Evolutionary conservation across 2,329 filamentous ascomycete genomes (phyloP).

Genomic region (Arthrobotrys iridis): DNA sequence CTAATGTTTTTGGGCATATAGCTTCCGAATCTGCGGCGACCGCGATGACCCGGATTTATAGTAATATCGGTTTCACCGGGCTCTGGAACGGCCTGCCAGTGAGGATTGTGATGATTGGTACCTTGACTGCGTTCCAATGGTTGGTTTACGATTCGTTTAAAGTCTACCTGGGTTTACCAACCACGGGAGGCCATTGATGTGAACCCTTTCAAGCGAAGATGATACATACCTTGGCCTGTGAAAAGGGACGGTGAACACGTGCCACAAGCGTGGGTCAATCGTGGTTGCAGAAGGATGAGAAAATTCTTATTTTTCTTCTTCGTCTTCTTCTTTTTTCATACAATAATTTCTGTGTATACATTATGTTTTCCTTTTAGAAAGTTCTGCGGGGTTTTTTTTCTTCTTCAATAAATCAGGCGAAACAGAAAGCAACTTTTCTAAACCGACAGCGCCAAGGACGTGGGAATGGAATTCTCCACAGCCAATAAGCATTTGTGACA

Average conservation of each 20-base stretch:
- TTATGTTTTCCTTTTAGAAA: conserved; percentile 4
- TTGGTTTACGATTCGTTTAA: conserved; percentile 95
- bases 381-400: conserved; percentile 14
- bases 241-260: conserved; percentile 23
- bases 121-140: conserved; percentile 85
- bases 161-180: conserved; percentile 87
- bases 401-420: conserved; percentile 13
- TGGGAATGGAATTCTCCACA: neutral
- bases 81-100: conserved; percentile 91
- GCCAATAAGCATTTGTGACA: conserved; percentile 32
- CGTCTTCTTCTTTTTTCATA: neutral
- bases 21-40: conserved; percentile 80
- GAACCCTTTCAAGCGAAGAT: neutral
- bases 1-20: conserved; percentile 7
- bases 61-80: conserved; percentile 84
- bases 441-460: conserved; percentile 10
- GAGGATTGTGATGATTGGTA: conserved; percentile 88
- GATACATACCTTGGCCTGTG: conserved; percentile 1
- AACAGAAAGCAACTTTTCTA: conserved; percentile 17
- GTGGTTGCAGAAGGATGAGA: neutral
- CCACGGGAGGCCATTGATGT: conserved; percentile 72
- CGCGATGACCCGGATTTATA: conserved; percentile 82
- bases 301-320: neutral
- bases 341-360: neutral
- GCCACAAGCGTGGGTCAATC: neutral